Conservation (phyloP, 257 asterid species). For the Linderniella brevidens region DNA sequence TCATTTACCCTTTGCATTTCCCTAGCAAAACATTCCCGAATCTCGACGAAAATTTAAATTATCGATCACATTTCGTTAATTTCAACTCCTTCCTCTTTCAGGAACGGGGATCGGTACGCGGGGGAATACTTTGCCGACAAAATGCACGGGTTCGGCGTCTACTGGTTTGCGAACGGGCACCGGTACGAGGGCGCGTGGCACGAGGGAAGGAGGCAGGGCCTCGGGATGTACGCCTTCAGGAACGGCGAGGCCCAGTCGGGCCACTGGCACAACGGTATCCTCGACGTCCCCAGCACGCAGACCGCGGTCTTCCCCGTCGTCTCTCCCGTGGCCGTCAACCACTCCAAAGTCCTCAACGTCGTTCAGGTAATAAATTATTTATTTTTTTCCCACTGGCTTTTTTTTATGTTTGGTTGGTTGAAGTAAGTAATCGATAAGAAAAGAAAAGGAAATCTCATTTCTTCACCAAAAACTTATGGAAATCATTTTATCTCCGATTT, state of each 20-base stretch:
- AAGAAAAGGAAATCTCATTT: too few relatives aligned
- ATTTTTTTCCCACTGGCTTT: neutral
- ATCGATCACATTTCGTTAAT: constrained; percentile 1
- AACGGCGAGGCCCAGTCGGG: constrained; percentile 79
- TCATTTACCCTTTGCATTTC: too few relatives aligned
- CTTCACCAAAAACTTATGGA: too few relatives aligned
- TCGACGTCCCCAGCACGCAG: constrained; percentile 77
- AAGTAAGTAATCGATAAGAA: too few relatives aligned
- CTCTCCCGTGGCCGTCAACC: constrained; percentile 77
- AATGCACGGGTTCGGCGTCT: constrained; percentile 86
- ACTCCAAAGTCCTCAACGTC: constrained; percentile 65
- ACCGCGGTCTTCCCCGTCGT: constrained; percentile 40
- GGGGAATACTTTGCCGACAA: constrained; percentile 89
- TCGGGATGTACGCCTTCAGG: constrained; percentile 76
- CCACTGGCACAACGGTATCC: constrained; percentile 84
- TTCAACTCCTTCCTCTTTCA: constrained; percentile 8
- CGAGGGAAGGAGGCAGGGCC: constrained; percentile 80
- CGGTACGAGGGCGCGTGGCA: constrained; percentile 92
- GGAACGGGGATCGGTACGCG: constrained; percentile 83
- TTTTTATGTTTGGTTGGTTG: too few relatives aligned
- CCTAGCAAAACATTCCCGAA: too few relatives aligned
- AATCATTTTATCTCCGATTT: too few relatives aligned
- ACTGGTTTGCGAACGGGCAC: constrained; percentile 67
- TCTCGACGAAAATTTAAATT: too few relatives aligned
- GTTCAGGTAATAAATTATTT: constrained; percentile 46